Evolutionary conservation across 164 flowering plant species (phyloP).

Genomic region (Brasenia schreberi): DNA sequence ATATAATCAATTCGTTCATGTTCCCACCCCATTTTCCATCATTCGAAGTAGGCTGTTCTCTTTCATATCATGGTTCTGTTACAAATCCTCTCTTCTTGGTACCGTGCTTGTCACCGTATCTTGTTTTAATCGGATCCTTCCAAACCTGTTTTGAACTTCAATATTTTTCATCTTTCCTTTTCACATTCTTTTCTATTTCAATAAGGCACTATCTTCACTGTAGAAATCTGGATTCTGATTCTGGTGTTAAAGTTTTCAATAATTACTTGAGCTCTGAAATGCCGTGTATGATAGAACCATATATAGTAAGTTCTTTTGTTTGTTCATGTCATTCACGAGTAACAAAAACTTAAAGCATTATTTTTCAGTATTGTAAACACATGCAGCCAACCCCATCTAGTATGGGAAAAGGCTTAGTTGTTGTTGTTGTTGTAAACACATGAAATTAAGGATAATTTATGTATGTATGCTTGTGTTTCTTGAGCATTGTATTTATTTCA

Average conservation of each 20-base stretch:
- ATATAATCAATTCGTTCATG: no score
- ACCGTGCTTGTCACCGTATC: not conserved
- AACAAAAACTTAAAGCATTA: no score
- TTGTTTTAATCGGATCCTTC: not conserved
- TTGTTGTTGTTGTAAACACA: no score
- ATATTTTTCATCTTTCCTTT: no score
- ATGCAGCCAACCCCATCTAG: no score
- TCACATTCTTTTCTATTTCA: not conserved
- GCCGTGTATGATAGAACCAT: conserved; percentile 44
- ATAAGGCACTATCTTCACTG: conserved; percentile 58
- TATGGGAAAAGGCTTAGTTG: no score
- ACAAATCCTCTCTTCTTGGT: not conserved
- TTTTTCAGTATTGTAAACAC: no score
- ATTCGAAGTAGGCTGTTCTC: not conserved
- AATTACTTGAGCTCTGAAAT: conserved; percentile 50
- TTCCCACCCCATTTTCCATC: not conserved
- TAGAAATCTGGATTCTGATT: conserved; percentile 71
- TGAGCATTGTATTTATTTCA: no score
- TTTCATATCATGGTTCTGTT: not conserved
- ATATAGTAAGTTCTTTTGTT: conserved; percentile 43
- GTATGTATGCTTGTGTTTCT: no score
- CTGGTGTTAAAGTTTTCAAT: conserved; percentile 53
- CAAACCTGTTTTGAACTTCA: not conserved
- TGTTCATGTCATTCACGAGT: no score
- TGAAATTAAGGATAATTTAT: no score